Evolutionary conservation across 805 yeast species (phyloP).

Genomic region (Ogataea pilisensis): DNA sequence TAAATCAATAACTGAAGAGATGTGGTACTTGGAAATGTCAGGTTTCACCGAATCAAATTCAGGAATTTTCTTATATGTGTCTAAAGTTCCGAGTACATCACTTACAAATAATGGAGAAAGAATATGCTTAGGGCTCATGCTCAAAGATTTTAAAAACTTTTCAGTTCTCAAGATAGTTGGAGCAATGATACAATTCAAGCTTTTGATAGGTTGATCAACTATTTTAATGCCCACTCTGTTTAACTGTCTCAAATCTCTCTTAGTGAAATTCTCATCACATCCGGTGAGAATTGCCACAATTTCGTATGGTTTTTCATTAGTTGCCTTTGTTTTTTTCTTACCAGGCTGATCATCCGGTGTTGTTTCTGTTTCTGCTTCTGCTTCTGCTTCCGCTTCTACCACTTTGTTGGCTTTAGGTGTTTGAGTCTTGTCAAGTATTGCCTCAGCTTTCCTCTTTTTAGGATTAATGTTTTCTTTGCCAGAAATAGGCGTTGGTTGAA

Average conservation of each 20-base stretch:
- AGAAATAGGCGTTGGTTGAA: not conserved
- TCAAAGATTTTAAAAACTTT: conserved; percentile 71
- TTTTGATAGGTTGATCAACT: conserved; percentile 36
- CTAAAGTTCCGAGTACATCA: conserved; percentile 40
- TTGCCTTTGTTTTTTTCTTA: conserved; percentile 16
- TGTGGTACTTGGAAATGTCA: conserved; percentile 20
- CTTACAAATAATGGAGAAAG: conserved; percentile 52
- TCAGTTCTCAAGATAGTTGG: conserved; percentile 84
- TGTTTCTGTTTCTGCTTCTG: conserved; percentile 6
- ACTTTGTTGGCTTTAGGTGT: not conserved
- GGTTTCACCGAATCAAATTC: conserved; percentile 27
- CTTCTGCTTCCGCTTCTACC: conserved; percentile 10
- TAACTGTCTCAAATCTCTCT: conserved; percentile 41
- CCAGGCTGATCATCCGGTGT: too few relatives aligned
- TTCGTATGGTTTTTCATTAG: conserved; percentile 30
- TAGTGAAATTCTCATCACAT: conserved; percentile 46
- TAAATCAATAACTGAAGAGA: conserved; percentile 28
- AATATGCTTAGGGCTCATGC: conserved; percentile 48
- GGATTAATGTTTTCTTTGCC: not conserved
- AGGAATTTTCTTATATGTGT: conserved; percentile 19
- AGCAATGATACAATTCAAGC: conserved; percentile 56
- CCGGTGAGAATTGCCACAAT: conserved; percentile 61
- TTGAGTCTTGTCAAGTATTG: not conserved
- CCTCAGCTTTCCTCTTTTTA: not conserved
- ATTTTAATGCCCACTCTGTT: conserved; percentile 55